Conservation (phyloP, 345 rosid species). For the Xanthoceras sorbifolium region DNA sequence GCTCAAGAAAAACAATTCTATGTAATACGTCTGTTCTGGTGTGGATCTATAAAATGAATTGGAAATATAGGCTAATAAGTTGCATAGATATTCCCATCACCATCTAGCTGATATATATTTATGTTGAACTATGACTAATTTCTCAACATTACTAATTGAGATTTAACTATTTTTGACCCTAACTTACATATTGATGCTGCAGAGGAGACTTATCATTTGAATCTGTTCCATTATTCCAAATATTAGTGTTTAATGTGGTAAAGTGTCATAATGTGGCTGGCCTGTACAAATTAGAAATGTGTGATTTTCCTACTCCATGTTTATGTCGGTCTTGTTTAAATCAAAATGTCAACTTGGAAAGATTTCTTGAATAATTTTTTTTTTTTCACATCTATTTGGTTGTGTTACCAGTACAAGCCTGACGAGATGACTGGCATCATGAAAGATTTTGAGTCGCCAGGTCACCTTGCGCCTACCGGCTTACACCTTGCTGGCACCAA, state of each 20-base stretch:
- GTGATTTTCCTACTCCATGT: neutral
- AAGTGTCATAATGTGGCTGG: neutral
- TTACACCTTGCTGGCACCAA: constrained; percentile 62
- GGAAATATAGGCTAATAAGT: too few relatives aligned
- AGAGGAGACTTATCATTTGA: neutral
- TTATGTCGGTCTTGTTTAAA: neutral
- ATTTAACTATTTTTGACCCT: neutral
- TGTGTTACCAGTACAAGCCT: constrained; percentile 51
- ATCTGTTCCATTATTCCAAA: neutral
- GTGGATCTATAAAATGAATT: too few relatives aligned
- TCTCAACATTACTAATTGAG: neutral
- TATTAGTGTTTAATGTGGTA: neutral
- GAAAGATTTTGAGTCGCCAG: constrained; percentile 82
- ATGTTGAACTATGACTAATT: too few relatives aligned
- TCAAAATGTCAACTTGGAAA: neutral
- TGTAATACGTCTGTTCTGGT: too few relatives aligned
- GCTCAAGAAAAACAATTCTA: too few relatives aligned
- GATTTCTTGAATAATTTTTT: neutral
- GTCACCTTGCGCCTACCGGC: constrained; percentile 79
- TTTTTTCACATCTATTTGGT: neutral
- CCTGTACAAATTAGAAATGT: neutral
- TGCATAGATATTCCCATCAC: too few relatives aligned
- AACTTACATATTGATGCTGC: neutral
- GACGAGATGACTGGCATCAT: constrained; percentile 54
- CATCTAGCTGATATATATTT: too few relatives aligned